phyloP scores from a whole-genome alignment of 495 filamentous ascomycete genomes.

The Penicillium cataractarum region DNA sequence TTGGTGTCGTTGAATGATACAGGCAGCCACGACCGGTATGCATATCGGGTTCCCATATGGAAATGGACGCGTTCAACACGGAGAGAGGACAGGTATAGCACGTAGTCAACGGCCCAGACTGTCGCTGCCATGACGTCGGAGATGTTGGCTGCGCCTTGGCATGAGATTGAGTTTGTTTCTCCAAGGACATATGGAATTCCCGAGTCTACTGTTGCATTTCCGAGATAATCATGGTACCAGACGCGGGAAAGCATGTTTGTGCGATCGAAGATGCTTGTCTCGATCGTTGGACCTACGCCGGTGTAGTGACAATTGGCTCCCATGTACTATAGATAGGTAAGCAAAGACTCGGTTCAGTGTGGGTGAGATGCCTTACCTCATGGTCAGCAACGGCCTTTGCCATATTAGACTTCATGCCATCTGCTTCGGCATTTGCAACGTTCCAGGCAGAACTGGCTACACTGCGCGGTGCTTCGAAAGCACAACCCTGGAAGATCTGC shows the following conservation, averaged over 20 bases:
- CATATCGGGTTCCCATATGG: background rate
- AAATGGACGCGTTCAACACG: background rate
- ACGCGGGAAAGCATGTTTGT: background rate
- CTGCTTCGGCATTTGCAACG: background rate
- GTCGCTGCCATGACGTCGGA: background rate
- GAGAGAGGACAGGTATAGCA: background rate
- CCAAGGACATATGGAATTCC: background rate
- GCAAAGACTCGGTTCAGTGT: background rate
- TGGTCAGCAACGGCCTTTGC: background rate
- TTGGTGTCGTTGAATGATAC: background rate
- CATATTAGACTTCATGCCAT: background rate
- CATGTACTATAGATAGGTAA: background rate
- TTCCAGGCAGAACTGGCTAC: background rate
- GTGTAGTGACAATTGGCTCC: background rate
- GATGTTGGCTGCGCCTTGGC: background rate
- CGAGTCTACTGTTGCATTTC: background rate
- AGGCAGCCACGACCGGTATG: background rate
- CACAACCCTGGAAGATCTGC: background rate
- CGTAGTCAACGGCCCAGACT: slow-evolving; percentile 1
- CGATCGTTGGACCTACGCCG: background rate
- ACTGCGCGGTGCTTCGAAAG: background rate
- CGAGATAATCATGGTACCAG: background rate
- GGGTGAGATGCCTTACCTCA: background rate
- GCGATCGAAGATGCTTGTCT: background rate
- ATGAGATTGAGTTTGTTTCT: slow-evolving; percentile 1